These are phyloP conservation scores for Entomortierella chlamydospora DNA, from an alignment of 192 early-diverging fungal genomes.

Conservation along the genomic window DNA sequence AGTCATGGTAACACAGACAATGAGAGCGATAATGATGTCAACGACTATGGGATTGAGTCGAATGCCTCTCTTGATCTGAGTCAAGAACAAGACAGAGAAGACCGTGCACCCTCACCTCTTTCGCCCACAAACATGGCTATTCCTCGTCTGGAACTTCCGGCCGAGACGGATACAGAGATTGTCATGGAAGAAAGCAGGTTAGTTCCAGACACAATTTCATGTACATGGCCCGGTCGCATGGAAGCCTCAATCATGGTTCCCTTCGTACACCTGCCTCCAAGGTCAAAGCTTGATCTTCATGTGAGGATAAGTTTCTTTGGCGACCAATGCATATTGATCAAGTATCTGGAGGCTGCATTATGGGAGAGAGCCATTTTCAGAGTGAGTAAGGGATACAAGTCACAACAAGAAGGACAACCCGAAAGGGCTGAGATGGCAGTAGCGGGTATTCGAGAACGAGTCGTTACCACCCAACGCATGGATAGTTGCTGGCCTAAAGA, in stretches of 20 bases:
- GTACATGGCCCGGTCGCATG: conserved; percentile 7
- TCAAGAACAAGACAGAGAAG: neutral
- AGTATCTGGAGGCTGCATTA: conserved; percentile 6
- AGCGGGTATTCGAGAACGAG: conserved; percentile 16
- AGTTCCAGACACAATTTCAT: conserved; percentile 3
- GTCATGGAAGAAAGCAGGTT: neutral
- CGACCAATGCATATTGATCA: neutral
- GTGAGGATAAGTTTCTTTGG: neutral
- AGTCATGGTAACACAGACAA: neutral
- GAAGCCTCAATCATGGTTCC: conserved; percentile 6
- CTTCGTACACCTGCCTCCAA: conserved; percentile 10
- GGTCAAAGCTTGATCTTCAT: conserved; percentile 3
- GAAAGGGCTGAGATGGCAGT: neutral
- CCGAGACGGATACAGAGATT: neutral
- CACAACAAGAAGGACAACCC: neutral
- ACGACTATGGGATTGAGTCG: neutral
- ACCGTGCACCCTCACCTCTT: too few species aligned
- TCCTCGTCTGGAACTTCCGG: neutral
- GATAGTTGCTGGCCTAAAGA: conserved; percentile 5
- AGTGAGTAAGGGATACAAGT: neutral
- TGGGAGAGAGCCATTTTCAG: conserved; percentile 17
- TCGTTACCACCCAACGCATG: conserved; percentile 4
- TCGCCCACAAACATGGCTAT: too few species aligned
- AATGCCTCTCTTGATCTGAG: neutral
- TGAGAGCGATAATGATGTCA: neutral